These are phyloP conservation scores for button mushroom (Agaricus bisporus) DNA, from an alignment of 768 basidiomycete genomes.

Conservation along the genomic window DNA sequence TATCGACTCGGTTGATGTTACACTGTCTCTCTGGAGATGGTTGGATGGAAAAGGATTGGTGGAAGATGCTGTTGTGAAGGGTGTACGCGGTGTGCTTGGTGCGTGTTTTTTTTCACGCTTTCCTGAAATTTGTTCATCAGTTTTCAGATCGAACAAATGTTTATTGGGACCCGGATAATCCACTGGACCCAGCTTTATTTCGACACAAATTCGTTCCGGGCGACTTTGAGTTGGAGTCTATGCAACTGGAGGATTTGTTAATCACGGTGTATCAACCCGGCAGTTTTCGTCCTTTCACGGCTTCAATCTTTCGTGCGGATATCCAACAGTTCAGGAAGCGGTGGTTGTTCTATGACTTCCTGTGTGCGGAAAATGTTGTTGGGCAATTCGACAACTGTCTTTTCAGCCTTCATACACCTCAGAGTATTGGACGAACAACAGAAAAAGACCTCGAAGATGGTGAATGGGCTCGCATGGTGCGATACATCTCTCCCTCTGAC, in stretches of 20 bases:
- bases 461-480: constrained; percentile 85
- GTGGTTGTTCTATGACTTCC: constrained; percentile 94
- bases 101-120: constrained; percentile 17
- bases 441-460: constrained; percentile 81
- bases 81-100: constrained; percentile 93
- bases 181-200: constrained; percentile 74
- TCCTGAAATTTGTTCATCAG: background rate
- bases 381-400: constrained; percentile 98
- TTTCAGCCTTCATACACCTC: constrained; percentile 93
- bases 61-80: constrained; percentile 86
- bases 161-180: constrained; percentile 78
- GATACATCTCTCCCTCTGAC: constrained; percentile 15
- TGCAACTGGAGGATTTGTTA: constrained; percentile 89
- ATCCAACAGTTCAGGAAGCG: constrained; percentile 80
- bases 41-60: constrained; percentile 92
- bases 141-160: constrained; percentile 78
- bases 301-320: constrained; percentile 91
- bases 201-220: constrained; percentile 69
- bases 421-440: constrained; percentile 88
- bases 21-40: constrained; percentile 87
- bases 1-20: constrained; percentile 94
- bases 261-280: constrained; percentile 93
- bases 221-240: constrained; percentile 87
- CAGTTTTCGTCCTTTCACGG: constrained; percentile 85
- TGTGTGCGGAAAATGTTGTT: constrained; percentile 91